Conservation (phyloP, 164 flowering plant species). For the Cinnamomum chago region DNA sequence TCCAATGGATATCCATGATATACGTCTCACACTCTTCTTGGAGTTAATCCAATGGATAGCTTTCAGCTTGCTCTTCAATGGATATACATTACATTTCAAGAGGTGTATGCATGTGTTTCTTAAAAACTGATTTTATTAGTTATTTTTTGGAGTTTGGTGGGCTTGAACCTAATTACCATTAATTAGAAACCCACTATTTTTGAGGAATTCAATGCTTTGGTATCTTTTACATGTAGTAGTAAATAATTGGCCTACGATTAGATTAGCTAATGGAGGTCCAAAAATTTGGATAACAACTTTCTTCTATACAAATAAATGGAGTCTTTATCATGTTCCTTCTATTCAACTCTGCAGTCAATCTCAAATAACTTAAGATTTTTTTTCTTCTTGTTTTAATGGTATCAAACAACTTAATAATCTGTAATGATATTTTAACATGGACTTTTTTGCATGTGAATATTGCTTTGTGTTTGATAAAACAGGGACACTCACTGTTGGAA, state of each 20-base stretch:
- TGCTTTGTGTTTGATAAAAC: constrained; percentile 95
- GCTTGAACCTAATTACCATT: background rate
- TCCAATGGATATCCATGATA: too few relatives aligned
- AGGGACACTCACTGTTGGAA: constrained; percentile 86
- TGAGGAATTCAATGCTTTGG: too few relatives aligned
- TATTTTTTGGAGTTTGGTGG: background rate
- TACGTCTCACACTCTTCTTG: too few relatives aligned
- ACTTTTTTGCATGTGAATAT: constrained; percentile 46
- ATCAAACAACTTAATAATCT: background rate
- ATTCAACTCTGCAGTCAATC: background rate
- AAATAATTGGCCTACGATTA: too few relatives aligned
- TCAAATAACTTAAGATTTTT: background rate
- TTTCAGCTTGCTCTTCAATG: constrained; percentile 90
- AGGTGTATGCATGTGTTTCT: background rate
- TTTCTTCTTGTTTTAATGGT: background rate
- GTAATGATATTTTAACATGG: background rate
- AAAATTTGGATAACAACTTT: background rate
- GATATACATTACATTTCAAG: background rate
- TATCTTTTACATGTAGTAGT: too few relatives aligned
- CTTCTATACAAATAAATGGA: background rate
- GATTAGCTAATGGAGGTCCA: too few relatives aligned
- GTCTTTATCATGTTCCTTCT: background rate
- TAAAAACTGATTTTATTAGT: too few relatives aligned
- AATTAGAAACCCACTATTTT: too few relatives aligned
- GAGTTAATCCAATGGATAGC: constrained; percentile 43